A percentile compares a stretch with the other conserved stretches of the same genome.
phyloP scores from a whole-genome alignment of 2,329 filamentous ascomycete species.

The Colletotrichum agaves region DNA sequence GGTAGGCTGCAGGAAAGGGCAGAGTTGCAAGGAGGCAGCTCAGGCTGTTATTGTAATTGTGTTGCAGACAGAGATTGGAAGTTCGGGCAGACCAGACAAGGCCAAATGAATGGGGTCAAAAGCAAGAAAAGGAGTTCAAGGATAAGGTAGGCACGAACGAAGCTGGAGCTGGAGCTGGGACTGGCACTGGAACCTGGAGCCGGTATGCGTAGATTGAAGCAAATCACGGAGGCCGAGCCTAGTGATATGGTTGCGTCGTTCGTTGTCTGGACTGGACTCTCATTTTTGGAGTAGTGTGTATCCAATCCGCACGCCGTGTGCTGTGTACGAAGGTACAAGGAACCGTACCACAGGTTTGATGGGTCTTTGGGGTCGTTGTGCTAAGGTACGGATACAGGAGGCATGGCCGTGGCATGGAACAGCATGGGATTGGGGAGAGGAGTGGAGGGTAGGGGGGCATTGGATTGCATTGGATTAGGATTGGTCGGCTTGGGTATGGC shows the following conservation, averaged over 20 bases:
- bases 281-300: conserved; percentile 22
- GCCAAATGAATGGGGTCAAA: conserved; percentile 14
- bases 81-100: conserved; percentile 1
- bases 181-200: too few relatives aligned
- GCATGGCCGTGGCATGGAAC: conserved; percentile 10
- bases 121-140: conserved; percentile 4
- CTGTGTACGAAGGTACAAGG: conserved; percentile 8
- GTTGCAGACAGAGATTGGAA: conserved; percentile 17
- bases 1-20: conserved; percentile 18
- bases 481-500: conserved; percentile 1
- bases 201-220: conserved; percentile 15
- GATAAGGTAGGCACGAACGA: conserved; percentile 6
- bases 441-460: background rate
- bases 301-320: conserved; percentile 10
- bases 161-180: background rate
- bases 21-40: background rate
- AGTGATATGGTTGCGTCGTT: conserved; percentile 39
- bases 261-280: conserved; percentile 38
- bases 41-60: conserved; percentile 18
- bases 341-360: too few relatives aligned
- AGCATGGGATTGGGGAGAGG: conserved; percentile 4
- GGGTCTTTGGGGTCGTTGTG: conserved; percentile 4
- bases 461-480: background rate
- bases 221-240: conserved; percentile 29
- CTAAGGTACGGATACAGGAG: conserved; percentile 7